Conservation (phyloP, 2,329 filamentous ascomycete genomes). For the Apiospora marii region DNA sequence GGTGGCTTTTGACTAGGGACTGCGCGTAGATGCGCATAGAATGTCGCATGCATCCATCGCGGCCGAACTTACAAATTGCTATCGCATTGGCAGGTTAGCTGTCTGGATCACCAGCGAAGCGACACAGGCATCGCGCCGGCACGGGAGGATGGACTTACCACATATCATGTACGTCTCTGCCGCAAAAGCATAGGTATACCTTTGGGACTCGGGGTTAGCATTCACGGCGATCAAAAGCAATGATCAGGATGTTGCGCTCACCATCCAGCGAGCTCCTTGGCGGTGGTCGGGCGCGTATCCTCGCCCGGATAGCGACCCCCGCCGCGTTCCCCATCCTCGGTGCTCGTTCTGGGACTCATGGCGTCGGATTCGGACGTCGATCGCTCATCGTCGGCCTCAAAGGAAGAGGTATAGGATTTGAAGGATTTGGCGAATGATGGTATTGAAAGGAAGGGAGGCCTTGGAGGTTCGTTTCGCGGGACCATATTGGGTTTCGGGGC, state of each 20-base stretch:
- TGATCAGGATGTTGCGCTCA: constrained; percentile 46
- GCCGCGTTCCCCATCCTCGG: constrained; percentile 48
- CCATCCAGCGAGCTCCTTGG: constrained; percentile 89
- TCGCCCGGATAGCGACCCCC: constrained; percentile 73
- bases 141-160: constrained; percentile 61
- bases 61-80: constrained; percentile 30
- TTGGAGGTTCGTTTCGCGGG: constrained; percentile 52
- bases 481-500: constrained; percentile 40
- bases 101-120: background rate
- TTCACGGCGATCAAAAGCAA: background rate
- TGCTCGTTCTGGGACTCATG: constrained; percentile 48
- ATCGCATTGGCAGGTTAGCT: constrained; percentile 9
- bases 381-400: constrained; percentile 75
- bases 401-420: constrained; percentile 67
- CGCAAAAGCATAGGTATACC: constrained; percentile 87
- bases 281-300: constrained; percentile 87
- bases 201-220: constrained; percentile 5
- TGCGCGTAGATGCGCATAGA: background rate
- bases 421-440: constrained; percentile 50
- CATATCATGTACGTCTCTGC: constrained; percentile 97
- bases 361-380: constrained; percentile 53
- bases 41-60: background rate
- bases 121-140: background rate
- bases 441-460: constrained; percentile 61
- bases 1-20: background rate